Conservation (phyloP, 306 rosid species). For the Urtica urens region DNA sequence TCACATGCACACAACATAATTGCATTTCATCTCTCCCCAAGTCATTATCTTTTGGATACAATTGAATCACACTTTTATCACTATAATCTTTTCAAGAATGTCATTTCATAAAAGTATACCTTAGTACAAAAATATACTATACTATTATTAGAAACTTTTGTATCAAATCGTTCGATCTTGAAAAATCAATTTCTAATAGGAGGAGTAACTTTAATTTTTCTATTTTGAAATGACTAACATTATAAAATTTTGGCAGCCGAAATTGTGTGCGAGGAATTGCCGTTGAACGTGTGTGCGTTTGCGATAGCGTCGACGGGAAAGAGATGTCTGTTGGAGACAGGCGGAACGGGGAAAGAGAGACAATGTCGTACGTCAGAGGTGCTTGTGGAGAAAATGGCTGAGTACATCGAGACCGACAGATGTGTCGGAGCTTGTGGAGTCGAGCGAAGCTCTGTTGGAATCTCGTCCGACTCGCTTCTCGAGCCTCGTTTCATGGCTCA, state of each 20-base stretch:
- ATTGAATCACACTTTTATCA: no score
- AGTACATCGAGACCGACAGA: constrained; percentile 47
- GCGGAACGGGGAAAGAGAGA: constrained; percentile 34
- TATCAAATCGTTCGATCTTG: no score
- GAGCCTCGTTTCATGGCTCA: constrained; percentile 58
- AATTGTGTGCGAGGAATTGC: constrained; percentile 54
- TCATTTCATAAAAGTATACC: no score
- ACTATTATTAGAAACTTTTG: no score
- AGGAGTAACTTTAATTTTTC: no score
- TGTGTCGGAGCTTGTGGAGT: constrained; percentile 71
- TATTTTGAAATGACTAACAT: no score
- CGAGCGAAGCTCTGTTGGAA: constrained; percentile 55
- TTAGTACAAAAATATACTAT: no score
- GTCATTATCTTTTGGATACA: no score
- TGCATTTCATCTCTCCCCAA: no score
- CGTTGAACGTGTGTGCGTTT: constrained; percentile 47
- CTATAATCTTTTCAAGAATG: neutral
- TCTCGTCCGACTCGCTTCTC: constrained; percentile 69
- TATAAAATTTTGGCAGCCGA: constrained; percentile 21
- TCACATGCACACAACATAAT: neutral
- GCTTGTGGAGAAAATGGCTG: constrained; percentile 53
- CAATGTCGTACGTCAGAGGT: constrained; percentile 74
- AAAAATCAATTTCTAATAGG: no score
- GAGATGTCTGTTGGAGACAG: constrained; percentile 67
- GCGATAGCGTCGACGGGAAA: constrained; percentile 78